Evolutionary conservation across 2,329 filamentous ascomycete species (phyloP).

Genomic region (Aspergillus pseudotamarii): DNA sequence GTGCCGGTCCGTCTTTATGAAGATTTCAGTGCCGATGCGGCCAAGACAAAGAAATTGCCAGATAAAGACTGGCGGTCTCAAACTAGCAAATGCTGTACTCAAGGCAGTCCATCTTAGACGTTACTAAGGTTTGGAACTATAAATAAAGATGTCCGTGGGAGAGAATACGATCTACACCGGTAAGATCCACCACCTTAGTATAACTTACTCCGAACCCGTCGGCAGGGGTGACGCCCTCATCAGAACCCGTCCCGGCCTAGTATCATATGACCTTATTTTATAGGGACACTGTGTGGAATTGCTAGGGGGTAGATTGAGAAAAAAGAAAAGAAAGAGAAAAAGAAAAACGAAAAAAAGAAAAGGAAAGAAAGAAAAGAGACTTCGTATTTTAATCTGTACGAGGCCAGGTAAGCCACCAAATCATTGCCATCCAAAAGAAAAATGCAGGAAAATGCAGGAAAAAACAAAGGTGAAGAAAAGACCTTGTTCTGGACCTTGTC

Average conservation of each 20-base stretch:
- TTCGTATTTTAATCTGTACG: neutral
- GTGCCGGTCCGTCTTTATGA: neutral
- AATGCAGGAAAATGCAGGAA: neutral
- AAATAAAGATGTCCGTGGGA: neutral
- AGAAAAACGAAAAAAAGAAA: neutral
- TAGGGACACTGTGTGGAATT: neutral
- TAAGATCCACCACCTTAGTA: neutral
- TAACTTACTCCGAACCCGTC: neutral
- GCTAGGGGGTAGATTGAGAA: neutral
- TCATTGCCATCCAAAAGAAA: neutral
- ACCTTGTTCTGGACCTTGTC: neutral
- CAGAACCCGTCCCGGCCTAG: too few relatives aligned
- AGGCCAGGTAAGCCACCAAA: neutral
- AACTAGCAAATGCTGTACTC: neutral
- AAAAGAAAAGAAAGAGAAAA: neutral
- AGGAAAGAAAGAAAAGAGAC: neutral
- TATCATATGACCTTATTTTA: too few relatives aligned
- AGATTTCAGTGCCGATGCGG: neutral
- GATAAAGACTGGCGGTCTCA: neutral
- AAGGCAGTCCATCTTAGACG: neutral
- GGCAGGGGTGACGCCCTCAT: neutral
- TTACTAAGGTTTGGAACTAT: neutral
- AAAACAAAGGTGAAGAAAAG: conserved; percentile 1
- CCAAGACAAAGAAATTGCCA: neutral
- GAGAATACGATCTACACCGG: neutral